These are phyloP conservation scores for Yamadazyma membranifaciens DNA, from an alignment of 1,139 yeast species.

Conservation along the genomic window DNA sequence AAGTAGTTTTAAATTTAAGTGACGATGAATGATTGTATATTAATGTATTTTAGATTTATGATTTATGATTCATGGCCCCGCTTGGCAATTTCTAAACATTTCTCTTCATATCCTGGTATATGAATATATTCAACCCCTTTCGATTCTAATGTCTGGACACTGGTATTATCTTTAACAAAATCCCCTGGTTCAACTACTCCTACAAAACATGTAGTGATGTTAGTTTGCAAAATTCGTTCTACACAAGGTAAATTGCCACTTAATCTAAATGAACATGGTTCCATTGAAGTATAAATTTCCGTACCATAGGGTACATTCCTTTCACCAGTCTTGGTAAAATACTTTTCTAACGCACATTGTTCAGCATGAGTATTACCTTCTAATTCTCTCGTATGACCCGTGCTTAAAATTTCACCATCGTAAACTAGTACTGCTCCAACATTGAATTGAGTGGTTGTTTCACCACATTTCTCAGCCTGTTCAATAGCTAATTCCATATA, in stretches of 20 bases:
- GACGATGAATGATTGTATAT: slow-evolving; percentile 15
- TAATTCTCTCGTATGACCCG: slow-evolving; percentile 88
- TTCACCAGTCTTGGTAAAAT: slow-evolving; percentile 38
- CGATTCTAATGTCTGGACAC: slow-evolving; percentile 50
- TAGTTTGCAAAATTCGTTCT: slow-evolving; percentile 63
- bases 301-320: slow-evolving; percentile 69
- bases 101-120: slow-evolving; percentile 82
- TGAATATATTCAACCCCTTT: slow-evolving; percentile 71
- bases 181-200: slow-evolving; percentile 91
- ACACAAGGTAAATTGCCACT: slow-evolving; percentile 92
- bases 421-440: slow-evolving; percentile 89
- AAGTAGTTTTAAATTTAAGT: slow-evolving; percentile 44
- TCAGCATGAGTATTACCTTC: slow-evolving; percentile 98
- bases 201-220: slow-evolving; percentile 75
- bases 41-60: background rate
- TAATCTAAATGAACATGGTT: slow-evolving; percentile 86
- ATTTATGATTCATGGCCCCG: slow-evolving; percentile 55
- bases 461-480: slow-evolving; percentile 79
- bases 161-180: slow-evolving; percentile 76
- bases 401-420: slow-evolving; percentile 62
- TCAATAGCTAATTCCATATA: slow-evolving; percentile 66
- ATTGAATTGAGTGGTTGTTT: slow-evolving; percentile 83
- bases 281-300: slow-evolving; percentile 93
- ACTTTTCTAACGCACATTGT: slow-evolving; percentile 87
- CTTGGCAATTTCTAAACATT: slow-evolving; percentile 68